Evolutionary conservation across 768 basidiomycete species (phyloP).

Genomic region (Mycena crocata): DNA sequence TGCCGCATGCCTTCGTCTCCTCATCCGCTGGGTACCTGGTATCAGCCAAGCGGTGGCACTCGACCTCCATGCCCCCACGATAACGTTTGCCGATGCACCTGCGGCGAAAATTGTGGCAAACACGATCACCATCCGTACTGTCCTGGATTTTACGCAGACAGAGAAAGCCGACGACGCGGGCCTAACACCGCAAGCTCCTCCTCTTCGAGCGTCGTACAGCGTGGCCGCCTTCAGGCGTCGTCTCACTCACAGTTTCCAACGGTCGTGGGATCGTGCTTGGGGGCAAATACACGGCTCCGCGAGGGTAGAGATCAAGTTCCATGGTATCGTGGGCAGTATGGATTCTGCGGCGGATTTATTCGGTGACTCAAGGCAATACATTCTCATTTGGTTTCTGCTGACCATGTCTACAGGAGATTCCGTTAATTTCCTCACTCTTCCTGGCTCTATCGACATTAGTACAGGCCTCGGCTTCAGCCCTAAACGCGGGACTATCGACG

Average conservation of each 20-base stretch:
- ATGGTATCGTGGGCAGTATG: slow-evolving; percentile 59
- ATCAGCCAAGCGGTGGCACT: slow-evolving; percentile 76
- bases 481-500: slow-evolving; percentile 25
- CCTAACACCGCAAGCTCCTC: slow-evolving; percentile 33
- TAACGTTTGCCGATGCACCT: slow-evolving; percentile 64
- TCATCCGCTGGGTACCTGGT: slow-evolving; percentile 74
- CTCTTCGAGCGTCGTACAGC: slow-evolving; percentile 51
- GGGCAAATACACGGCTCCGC: slow-evolving; percentile 71
- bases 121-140: slow-evolving; percentile 63
- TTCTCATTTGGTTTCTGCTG: slow-evolving; percentile 12
- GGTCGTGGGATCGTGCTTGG: slow-evolving; percentile 78
- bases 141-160: slow-evolving; percentile 65
- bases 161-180: slow-evolving; percentile 49
- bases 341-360: slow-evolving; percentile 35
- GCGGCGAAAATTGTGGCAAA: slow-evolving; percentile 64
- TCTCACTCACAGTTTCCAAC: slow-evolving; percentile 66
- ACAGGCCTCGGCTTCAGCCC: slow-evolving; percentile 31
- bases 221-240: slow-evolving; percentile 76
- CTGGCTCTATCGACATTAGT: slow-evolving; percentile 31
- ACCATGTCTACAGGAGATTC: slow-evolving; percentile 5
- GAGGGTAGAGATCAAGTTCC: slow-evolving; percentile 61
- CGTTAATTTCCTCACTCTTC: slow-evolving; percentile 27
- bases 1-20: slow-evolving; percentile 64
- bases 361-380: slow-evolving; percentile 43
- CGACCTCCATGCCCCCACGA: slow-evolving; percentile 66